Conservation (phyloP, 768 basidiomycete species). For the Mycena rosella region DNA sequence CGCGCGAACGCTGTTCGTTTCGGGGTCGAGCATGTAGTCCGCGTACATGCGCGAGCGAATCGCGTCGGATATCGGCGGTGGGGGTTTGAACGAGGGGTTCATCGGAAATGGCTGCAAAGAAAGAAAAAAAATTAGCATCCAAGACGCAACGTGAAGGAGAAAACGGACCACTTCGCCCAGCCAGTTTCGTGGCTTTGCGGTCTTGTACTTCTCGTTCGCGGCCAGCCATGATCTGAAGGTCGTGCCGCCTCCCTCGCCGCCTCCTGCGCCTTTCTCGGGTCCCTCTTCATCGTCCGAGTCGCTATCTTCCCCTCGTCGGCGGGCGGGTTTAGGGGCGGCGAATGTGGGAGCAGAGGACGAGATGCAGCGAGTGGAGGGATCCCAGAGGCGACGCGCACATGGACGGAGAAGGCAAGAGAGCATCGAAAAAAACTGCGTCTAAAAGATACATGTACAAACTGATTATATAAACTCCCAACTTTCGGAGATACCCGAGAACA, state of each 20-base stretch:
- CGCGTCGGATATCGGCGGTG: constrained; percentile 76
- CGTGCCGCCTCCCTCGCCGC: constrained; percentile 31
- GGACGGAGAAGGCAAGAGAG: constrained; percentile 27
- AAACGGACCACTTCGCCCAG: too few relatives aligned
- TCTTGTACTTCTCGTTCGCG: constrained; percentile 57
- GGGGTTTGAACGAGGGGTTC: constrained; percentile 88
- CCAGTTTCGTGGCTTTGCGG: constrained; percentile 68
- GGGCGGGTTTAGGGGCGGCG: background rate
- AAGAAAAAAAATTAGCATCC: too few relatives aligned
- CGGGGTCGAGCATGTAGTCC: constrained; percentile 70
- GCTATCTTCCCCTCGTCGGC: background rate
- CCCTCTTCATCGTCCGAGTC: constrained; percentile 13
- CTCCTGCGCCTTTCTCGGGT: constrained; percentile 32
- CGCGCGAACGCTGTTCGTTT: constrained; percentile 65
- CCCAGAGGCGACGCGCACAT: constrained; percentile 23
- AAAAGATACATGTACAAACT: background rate
- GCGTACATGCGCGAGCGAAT: constrained; percentile 70
- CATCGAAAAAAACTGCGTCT: constrained; percentile 18
- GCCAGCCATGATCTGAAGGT: constrained; percentile 40
- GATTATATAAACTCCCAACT: too few relatives aligned
- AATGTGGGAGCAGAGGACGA: constrained; percentile 8
- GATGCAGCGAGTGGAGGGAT: background rate
- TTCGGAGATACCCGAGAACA: too few relatives aligned
- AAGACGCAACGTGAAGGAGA: too few relatives aligned
- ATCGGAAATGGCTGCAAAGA: too few relatives aligned